These are phyloP conservation scores for Mycena leptocephala DNA, from an alignment of 768 basidiomycete species.

Conservation along the genomic window DNA sequence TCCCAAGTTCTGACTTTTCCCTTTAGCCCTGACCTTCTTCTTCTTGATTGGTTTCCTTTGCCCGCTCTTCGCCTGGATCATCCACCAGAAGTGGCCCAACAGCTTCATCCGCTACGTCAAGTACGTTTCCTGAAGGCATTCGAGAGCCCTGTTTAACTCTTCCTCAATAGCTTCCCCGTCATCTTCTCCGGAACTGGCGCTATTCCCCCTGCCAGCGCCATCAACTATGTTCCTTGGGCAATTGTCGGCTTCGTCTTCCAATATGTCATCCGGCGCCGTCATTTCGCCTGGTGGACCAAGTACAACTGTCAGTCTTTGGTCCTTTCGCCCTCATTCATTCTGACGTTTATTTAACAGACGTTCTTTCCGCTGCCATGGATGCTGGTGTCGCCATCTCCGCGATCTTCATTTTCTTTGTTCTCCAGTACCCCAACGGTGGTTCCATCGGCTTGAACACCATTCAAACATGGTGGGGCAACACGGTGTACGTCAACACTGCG, in stretches of 20 bases:
- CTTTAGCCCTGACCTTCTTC: constrained; percentile 71
- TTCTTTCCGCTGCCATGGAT: constrained; percentile 69
- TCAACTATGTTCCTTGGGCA: constrained; percentile 81
- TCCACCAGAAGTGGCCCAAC: constrained; percentile 75
- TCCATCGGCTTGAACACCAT: constrained; percentile 59
- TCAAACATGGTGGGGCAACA: constrained; percentile 69
- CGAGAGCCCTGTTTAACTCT: neutral
- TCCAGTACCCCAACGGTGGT: constrained; percentile 64
- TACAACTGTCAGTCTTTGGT: constrained; percentile 63
- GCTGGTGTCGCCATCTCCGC: constrained; percentile 65
- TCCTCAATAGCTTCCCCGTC: constrained; percentile 60
- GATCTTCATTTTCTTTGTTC: constrained; percentile 66
- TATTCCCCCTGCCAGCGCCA: constrained; percentile 80
- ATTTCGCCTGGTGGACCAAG: constrained; percentile 83
- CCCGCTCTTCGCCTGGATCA: constrained; percentile 69
- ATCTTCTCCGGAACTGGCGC: constrained; percentile 73
- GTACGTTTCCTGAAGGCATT: constrained; percentile 52
- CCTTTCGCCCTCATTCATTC: too few relatives aligned
- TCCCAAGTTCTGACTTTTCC: constrained; percentile 54
- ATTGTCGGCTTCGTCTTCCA: constrained; percentile 80
- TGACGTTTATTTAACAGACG: constrained; percentile 3
- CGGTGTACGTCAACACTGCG: constrained; percentile 46
- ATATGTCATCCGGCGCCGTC: constrained; percentile 69
- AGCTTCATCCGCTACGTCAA: constrained; percentile 76
- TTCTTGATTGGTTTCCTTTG: constrained; percentile 83